Conservation (phyloP, 2,329 filamentous ascomycete genomes). For the Thermoascus crustaceus region DNA sequence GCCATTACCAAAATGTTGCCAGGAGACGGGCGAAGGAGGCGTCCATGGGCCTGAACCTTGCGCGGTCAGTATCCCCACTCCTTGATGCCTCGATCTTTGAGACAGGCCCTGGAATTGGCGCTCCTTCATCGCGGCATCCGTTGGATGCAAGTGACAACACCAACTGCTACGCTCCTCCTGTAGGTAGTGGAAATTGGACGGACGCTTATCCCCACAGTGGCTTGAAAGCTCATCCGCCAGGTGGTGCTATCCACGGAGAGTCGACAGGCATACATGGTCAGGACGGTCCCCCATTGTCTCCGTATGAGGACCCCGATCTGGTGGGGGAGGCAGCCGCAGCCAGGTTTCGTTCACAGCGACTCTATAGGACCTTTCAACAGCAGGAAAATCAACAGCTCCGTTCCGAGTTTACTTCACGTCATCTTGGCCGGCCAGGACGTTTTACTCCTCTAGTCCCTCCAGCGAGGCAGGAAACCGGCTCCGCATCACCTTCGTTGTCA, state of each 20-base stretch:
- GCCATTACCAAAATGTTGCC: constrained; percentile 58
- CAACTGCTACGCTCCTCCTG: too few species aligned
- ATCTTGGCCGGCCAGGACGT: neutral
- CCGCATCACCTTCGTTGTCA: too few species aligned
- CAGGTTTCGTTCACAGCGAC: constrained; percentile 48
- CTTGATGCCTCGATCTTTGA: constrained; percentile 28
- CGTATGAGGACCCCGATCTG: constrained; percentile 59
- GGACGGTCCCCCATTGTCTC: constrained; percentile 31
- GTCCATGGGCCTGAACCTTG: constrained; percentile 17
- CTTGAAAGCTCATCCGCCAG: too few species aligned
- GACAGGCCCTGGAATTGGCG: constrained; percentile 7
- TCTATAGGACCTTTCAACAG: constrained; percentile 34
- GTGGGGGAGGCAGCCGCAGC: constrained; percentile 59
- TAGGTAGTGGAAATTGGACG: too few species aligned
- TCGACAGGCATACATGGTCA: too few species aligned
- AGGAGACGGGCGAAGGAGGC: constrained; percentile 47
- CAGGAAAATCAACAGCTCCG: constrained; percentile 41
- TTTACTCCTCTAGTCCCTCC: neutral
- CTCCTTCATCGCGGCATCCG: constrained; percentile 4
- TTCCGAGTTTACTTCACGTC: constrained; percentile 29
- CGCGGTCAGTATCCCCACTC: constrained; percentile 11
- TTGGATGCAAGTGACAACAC: too few species aligned
- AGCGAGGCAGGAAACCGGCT: too few species aligned
- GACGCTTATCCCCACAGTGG: too few species aligned
- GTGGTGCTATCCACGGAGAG: too few species aligned